phyloP scores from a whole-genome alignment of 2,329 filamentous ascomycete species.

The Thielaviopsis euricoi region DNA sequence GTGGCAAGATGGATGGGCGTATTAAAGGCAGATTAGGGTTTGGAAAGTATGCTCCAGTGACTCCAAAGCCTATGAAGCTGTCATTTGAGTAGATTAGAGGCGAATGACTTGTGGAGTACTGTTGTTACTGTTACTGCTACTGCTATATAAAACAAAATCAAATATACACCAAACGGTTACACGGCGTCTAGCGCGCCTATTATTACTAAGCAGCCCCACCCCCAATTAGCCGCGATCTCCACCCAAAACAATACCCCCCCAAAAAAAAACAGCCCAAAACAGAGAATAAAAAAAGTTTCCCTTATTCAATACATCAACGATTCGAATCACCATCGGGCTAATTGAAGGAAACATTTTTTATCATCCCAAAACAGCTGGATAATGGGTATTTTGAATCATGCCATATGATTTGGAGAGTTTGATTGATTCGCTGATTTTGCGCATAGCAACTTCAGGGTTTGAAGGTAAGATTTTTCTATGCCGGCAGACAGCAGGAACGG shows the following conservation, averaged over 20 bases:
- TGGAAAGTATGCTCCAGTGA: background rate
- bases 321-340: slow-evolving; percentile 3
- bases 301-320: slow-evolving; percentile 1
- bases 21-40: background rate
- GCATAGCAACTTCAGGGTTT: slow-evolving; percentile 12
- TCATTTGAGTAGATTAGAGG: background rate
- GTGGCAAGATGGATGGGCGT: background rate
- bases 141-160: no score
- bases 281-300: background rate
- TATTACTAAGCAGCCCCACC: background rate
- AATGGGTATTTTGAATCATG: slow-evolving; percentile 6
- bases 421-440: slow-evolving; percentile 12
- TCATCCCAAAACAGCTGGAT: background rate
- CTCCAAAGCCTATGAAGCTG: background rate
- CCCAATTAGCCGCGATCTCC: background rate
- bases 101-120: no score
- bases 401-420: slow-evolving; percentile 13
- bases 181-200: no score
- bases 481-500: background rate
- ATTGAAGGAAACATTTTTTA: background rate
- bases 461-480: slow-evolving; percentile 9
- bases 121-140: no score
- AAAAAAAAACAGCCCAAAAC: background rate
- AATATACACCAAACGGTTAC: no score
- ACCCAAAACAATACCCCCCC: background rate